Evolutionary conservation across 140 eudicot species (phyloP), one percentile per base, ranked within the genome.

Genomic region (Stevia rebaudiana): DNA sequence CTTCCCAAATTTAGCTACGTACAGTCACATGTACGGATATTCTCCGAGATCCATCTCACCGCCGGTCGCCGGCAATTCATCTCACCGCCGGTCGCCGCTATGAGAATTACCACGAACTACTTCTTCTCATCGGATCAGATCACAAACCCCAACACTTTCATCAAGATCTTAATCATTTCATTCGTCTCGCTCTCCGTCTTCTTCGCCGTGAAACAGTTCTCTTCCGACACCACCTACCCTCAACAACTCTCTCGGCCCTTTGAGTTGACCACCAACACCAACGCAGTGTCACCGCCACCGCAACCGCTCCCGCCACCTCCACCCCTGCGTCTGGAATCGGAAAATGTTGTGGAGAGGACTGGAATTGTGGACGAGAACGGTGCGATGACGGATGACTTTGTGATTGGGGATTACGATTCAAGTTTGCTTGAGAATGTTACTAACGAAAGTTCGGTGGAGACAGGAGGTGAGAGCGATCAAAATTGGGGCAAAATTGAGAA

Each of bases 361-460:
- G 97, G 97, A 11, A 81, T 89, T 23, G 75, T 89, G 42, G 85
- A 86, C 36, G 91, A 83, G 65, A 79, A 74, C 56, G 97, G 97
- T 1, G 68, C 78, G 39, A 89, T 89, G 97, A 77, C 92, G 65
- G 76, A 67, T 8, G 77, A 86, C 23, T 89, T 89, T 22, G 74
- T 86, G 55, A 75, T 89, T 37, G 97, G 97, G 12, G 92, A 86
- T 25, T 86, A 68, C 21, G 97, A 89, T 51, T 79, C 81, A 31
- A 73, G 71, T 8, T 62, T 79, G 1, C 69, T 83, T 47, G 81
- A 69, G 76, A 79, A 69, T 52, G 69, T 55, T 48, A 76, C 47
- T 60, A 72, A 82, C 74, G 83, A 63, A 3, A 77, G 70, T 39
- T 3, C 3, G 40, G 82, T 11, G 44, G 75, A 58, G 48, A 76